phyloP scores from a whole-genome alignment of 257 asterid genomes.

The Orobanche coerulescens region DNA sequence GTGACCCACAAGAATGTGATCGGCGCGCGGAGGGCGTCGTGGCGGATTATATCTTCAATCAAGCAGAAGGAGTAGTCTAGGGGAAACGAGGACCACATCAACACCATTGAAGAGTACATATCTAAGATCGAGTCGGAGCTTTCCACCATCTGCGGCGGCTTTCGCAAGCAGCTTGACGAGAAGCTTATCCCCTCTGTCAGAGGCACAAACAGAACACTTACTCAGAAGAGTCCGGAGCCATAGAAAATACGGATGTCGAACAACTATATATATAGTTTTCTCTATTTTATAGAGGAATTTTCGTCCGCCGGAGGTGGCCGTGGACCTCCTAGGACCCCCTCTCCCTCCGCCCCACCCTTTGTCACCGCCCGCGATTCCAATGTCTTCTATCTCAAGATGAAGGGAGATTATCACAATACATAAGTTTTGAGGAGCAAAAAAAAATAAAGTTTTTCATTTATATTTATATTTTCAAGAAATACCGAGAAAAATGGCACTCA shows the following conservation, averaged over 20 bases:
- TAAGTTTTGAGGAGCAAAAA: too few species aligned
- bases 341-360: too few species aligned
- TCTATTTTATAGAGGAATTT: too few species aligned
- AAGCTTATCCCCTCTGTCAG: conserved; percentile 49
- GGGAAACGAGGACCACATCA: conserved; percentile 66
- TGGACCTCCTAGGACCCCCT: too few species aligned
- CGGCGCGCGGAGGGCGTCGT: conserved; percentile 64
- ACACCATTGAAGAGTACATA: conserved; percentile 45
- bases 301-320: too few species aligned
- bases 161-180: conserved; percentile 51
- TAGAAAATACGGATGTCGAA: too few species aligned
- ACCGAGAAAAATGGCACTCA: too few species aligned
- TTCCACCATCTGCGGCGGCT: conserved; percentile 57
- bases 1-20: conserved; percentile 69
- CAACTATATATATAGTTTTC: too few species aligned
- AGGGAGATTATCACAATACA: conserved; percentile 74
- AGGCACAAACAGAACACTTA: too few species aligned
- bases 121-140: conserved; percentile 64
- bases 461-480: too few species aligned
- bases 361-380: conserved; percentile 59
- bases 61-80: conserved; percentile 72
- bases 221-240: too few species aligned
- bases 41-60: conserved; percentile 66
- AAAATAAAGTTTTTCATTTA: too few species aligned
- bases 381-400: conserved; percentile 75